Base-by-base conservation (phyloP, 148 eudicot genomes). In the Rhododendron ovatum region DNA sequence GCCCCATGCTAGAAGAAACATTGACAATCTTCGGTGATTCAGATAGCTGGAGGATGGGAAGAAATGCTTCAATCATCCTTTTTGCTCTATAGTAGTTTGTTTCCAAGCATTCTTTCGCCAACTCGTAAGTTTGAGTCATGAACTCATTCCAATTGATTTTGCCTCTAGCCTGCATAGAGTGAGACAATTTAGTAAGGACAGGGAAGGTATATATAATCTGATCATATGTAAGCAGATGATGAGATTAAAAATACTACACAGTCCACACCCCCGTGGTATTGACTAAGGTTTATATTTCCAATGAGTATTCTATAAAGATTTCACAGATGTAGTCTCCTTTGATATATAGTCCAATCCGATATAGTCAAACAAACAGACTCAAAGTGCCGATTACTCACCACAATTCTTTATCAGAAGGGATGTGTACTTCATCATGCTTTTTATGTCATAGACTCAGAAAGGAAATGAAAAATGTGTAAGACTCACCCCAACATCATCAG, bases 21-120 rank as follows among this genome's bases (percentile, higher is more conserved):
- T 91, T 92, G n/a, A 93, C 87, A 71, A 93, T 91, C 67, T 91
- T 89, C 39, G 94, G 86, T 0, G 94, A 93, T 59, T 89, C 88
- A 30, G 94, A 93, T 43, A 81, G 39, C 20, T 86, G 86, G 15
- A 94, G 96, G 28, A 91, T 90, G n/a, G 93, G 92, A 65, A 91
- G 41, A 30, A 94, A 59, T 28, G 87, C 91, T 88, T 94, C 91
- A 55, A 78, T 74, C 75, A 85, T 89, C 57, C 88, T 84, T 84
- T 87, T 92, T 8, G 84, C 89, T 1, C 96, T 94, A 37, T 90
- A 88, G 86, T 92, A 90, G 67, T 94, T 91, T 79, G 88, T 91
- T 47, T 92, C 53, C 35, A 91, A 0, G 85, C 94, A 90, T 50
- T 89, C 87, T 84, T 86, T 86, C 3, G 91, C 86, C 82, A 88